phyloP scores from a whole-genome alignment of 208 protist genomes.

The Naegleria fowleri region DNA sequence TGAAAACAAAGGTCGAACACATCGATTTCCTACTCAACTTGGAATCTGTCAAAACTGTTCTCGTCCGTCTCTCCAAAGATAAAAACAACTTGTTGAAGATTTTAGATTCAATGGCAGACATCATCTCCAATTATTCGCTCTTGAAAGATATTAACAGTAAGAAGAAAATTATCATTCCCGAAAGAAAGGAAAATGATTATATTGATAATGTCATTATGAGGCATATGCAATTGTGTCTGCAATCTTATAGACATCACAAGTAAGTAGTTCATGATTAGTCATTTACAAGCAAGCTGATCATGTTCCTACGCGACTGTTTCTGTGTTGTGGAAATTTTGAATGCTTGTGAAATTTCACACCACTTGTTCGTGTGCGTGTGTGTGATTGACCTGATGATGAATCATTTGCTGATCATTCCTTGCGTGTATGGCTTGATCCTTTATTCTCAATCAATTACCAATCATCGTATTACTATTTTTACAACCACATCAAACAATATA shows the following conservation, averaged over 20 bases:
- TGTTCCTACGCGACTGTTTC: no score
- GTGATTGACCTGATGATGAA: no score
- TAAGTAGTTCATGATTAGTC: no score
- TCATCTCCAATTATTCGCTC: not conserved
- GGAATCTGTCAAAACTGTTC: not conserved
- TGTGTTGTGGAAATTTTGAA: no score
- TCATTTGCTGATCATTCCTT: not conserved
- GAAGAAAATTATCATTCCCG: not conserved
- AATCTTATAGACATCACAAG: not conserved
- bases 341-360: no score
- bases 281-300: no score
- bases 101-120: not conserved
- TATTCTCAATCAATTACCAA: no score
- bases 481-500: no score
- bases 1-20: not conserved
- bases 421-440: no score
- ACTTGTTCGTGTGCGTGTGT: no score
- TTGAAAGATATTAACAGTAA: not conserved
- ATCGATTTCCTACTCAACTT: not conserved
- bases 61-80: not conserved
- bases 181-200: constrained; percentile 2
- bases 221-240: not conserved
- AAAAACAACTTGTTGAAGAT: not conserved
- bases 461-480: no score
- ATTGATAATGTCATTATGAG: not conserved